Conservation (phyloP, 192 early-diverging fungal genomes). For the Backusella sp. region DNA sequence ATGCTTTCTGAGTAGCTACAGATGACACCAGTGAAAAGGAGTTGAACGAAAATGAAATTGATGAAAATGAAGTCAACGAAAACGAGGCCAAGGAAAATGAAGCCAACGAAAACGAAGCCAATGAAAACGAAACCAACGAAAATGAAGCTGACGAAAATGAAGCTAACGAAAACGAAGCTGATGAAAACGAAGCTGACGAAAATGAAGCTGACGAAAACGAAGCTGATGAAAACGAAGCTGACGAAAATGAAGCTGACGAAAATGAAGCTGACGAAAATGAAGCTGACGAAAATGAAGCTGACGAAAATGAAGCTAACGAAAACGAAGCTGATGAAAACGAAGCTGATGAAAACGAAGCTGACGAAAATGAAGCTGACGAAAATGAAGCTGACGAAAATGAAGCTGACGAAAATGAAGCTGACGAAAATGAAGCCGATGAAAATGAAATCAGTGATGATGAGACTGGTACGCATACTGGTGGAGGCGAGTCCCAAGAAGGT, state of each 20-base stretch:
- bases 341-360: background rate
- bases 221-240: background rate
- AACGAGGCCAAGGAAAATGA: background rate
- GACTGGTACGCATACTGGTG: background rate
- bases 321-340: background rate
- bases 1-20: background rate
- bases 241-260: background rate
- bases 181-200: background rate
- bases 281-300: background rate
- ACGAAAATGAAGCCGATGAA: background rate
- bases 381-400: background rate
- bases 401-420: too few species aligned
- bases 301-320: background rate
- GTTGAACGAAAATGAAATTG: background rate
- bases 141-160: background rate
- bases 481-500: background rate
- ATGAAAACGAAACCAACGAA: background rate
- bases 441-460: constrained; percentile 18
- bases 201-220: background rate
- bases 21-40: background rate
- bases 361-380: background rate
- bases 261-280: background rate
- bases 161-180: background rate
- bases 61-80: too few species aligned
- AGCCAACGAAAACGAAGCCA: background rate